A percentile compares a stretch with the other conserved stretches of the same genome.
Evolutionary conservation across 2,329 filamentous ascomycete species (phyloP).

Genomic region (Chrysoporthe deuterocubensis): DNA sequence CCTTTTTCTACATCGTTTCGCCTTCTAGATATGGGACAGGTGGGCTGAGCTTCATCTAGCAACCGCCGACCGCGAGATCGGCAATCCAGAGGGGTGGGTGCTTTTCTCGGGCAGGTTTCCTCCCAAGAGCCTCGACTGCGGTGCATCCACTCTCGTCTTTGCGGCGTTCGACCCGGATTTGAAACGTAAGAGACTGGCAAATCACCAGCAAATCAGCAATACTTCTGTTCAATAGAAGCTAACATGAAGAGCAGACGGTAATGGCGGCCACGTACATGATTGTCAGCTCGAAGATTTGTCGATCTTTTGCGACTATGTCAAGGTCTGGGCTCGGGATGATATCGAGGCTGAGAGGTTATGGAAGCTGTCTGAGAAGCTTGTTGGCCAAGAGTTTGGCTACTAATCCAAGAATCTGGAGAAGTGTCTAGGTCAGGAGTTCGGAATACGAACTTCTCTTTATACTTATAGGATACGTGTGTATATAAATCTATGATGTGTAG

Average conservation of each 20-base stretch:
- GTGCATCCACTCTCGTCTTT: conserved; percentile 9
- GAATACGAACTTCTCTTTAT: neutral
- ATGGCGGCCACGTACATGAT: conserved; percentile 33
- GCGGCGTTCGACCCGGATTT: conserved; percentile 13
- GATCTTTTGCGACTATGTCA: conserved; percentile 26
- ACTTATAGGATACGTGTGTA: neutral
- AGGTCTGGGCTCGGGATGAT: conserved; percentile 31
- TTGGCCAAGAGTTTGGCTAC: conserved; percentile 44
- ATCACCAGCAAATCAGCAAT: neutral
- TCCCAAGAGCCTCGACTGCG: conserved; percentile 9
- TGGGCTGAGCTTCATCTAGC: neutral
- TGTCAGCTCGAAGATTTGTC: conserved; percentile 30
- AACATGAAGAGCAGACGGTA: conserved; percentile 26
- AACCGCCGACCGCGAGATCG: neutral
- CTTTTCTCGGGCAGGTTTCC: neutral
- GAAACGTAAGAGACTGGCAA: neutral
- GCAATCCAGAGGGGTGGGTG: neutral
- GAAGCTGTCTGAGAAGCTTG: conserved; percentile 50
- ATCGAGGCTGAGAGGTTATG: conserved; percentile 47
- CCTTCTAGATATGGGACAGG: neutral
- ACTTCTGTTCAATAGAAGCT: neutral
- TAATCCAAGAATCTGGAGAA: neutral
- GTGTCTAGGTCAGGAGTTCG: neutral
- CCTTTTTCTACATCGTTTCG: neutral
- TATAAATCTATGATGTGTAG: neutral